Evolutionary conservation across 2,329 filamentous ascomycete genomes (phyloP).

Genomic region (Drechslerella stenobrocha): DNA sequence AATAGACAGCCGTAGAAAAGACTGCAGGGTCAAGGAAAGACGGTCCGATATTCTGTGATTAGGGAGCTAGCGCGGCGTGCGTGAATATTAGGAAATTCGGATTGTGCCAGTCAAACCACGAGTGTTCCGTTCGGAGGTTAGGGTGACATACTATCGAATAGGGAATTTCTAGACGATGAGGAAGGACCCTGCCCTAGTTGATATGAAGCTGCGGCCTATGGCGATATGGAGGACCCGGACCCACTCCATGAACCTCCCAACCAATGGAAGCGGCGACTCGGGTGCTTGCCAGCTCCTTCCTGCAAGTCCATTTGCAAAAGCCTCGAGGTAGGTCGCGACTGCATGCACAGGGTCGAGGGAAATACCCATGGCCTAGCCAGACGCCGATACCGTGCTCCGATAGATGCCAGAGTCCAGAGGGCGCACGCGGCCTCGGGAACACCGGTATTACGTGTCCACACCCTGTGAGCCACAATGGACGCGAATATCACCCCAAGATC

Average conservation of each 20-base stretch:
- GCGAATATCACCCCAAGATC: neutral
- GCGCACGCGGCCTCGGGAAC: neutral
- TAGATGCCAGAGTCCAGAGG: no score
- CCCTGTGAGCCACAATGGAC: neutral
- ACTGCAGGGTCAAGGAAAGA: constrained; percentile 38
- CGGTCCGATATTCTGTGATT: constrained; percentile 32
- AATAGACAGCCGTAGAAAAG: constrained; percentile 41
- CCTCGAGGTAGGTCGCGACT: neutral
- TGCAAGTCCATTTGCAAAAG: constrained; percentile 9
- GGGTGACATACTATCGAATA: constrained; percentile 16
- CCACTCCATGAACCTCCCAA: constrained; percentile 26
- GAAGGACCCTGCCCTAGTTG: constrained; percentile 18
- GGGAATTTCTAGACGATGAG: constrained; percentile 45
- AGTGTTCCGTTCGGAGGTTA: constrained; percentile 6
- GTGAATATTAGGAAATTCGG: constrained; percentile 42
- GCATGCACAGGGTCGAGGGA: no score
- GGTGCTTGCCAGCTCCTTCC: constrained; percentile 28
- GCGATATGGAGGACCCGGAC: constrained; percentile 22
- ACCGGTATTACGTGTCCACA: neutral
- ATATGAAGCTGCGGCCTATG: constrained; percentile 22
- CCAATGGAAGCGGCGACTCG: constrained; percentile 29
- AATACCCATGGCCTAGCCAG: no score
- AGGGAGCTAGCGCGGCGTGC: constrained; percentile 11
- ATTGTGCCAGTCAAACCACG: constrained; percentile 19
- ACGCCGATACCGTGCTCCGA: no score